Base-by-base conservation (phyloP, 257 asterid species). In the Leonotis leonurus region DNA sequence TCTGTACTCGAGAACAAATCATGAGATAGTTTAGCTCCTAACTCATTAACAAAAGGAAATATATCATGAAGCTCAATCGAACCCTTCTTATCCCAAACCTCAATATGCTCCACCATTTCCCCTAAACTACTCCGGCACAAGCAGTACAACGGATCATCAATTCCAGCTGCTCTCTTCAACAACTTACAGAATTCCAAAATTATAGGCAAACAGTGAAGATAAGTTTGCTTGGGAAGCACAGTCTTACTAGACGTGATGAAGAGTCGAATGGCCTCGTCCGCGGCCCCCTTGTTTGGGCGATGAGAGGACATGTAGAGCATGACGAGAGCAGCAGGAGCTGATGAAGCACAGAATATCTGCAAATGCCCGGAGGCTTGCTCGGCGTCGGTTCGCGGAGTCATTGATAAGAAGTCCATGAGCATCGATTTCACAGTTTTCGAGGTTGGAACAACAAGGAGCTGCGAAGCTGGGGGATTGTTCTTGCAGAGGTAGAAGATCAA, bases 261-360 rank as follows among this genome's bases (percentile, higher is more conserved):
- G 22, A 70, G 74, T 51, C 56, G 72, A 65, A 92, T 81, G 51
- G 95, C 84, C 13, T 81, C 89, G 4, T 76, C 86, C 0, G 87
- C 96, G 3, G 39, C 66, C 1, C 61, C 79, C 64, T 59, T 83
- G 55, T 84, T 80, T 25, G 70, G 54, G 60, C 61, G 71, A 46
- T 69, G 55, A 11, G 85, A 68, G 3, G 95, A 81, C 81, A 70
- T 77, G 25, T 86, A 92, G 22, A 89, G 89, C 90, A 80, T 81
- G 16, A 89, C 97, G 55, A 92, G 70, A 13, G 89, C 95, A 0
- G 83, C 83, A 0, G 95, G 85, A 0, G 81, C 95, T n/a, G 79
- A 70, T 0, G 95, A 78, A 0, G 86, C 73, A 1, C 60, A 67
- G 64, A 93, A 85, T 60, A 93, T 82, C 73, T 78, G 81, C 40